Base-by-base conservation (phyloP, 1,284 basidiomycete genomes). In the Meira nashicola region DNA sequence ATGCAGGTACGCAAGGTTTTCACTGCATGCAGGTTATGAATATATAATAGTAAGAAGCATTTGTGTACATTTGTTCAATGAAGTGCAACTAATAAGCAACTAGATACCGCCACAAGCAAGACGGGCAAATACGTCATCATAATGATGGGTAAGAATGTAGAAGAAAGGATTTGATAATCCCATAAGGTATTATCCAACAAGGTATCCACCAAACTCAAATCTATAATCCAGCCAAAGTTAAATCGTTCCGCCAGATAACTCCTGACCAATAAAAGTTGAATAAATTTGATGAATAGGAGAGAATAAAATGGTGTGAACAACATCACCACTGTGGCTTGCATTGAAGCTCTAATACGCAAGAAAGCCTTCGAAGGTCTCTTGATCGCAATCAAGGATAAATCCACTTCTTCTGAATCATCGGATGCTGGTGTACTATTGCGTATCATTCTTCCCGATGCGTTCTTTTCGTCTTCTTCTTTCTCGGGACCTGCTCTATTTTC, bases 91-190 rank as follows among this genome's bases (percentile, higher is more conserved):
- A 33, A 33, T 33, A 33, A 33, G 8, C 28, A 33, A 33, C 28
- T 33, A 33, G 3, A 8, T 33, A 33, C 28, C 3, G 28, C 28
- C 28, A 33, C 28, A 33, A 62, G 44, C 39, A 58, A 11, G 21
- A 56, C 55, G 12, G 63, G 60, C 23, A 50, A 23, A 28, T 56
- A 62, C 8, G 46, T 57, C 2, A 62, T 21, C 15, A 54, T 47
- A 19, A 65, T 7, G 21, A 58, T 46, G 8, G 25, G 43, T 9
- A 62, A 51, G 15, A 51, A 21, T 10, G 25, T 38, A 2, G 53
- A 51, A 33, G 54, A 50, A 52, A 62, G 43, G 12, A 62, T 46
- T 37, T 58, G 57, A 33, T 38, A 56, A 51, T 65, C 60, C 63
- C 57, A 56, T 1, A 55, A 25, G 3, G 15, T 6, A 23, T 23